Conservation (phyloP, 805 yeast species). For the Candida arabinofermentans region DNA sequence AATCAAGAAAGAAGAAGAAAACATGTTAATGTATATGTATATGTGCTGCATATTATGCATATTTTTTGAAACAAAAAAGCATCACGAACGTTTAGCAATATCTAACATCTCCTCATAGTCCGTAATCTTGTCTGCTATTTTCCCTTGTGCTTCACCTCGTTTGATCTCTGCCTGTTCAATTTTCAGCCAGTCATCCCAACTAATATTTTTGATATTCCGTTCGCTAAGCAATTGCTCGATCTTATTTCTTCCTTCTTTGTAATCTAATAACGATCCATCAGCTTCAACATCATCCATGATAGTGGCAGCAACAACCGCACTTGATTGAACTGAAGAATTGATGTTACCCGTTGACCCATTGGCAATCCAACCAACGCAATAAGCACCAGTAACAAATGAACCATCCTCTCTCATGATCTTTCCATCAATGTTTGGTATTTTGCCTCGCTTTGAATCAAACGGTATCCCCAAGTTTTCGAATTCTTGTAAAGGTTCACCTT, state of each 20-base stretch:
- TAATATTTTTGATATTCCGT: conserved; percentile 29
- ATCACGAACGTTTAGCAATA: neutral
- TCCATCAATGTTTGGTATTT: conserved; percentile 44
- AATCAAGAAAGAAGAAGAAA: no score
- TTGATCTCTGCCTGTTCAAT: conserved; percentile 51
- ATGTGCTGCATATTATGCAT: neutral
- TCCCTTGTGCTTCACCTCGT: conserved; percentile 46
- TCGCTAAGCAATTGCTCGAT: conserved; percentile 21
- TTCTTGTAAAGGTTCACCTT: conserved; percentile 61
- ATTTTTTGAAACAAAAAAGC: neutral
- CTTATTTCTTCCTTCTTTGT: conserved; percentile 31
- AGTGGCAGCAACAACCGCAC: conserved; percentile 68
- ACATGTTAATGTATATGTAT: neutral
- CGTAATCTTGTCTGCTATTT: conserved; percentile 55
- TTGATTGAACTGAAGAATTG: conserved; percentile 83
- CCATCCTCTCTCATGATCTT: conserved; percentile 31
- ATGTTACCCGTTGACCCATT: conserved; percentile 88
- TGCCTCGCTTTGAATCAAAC: conserved; percentile 42
- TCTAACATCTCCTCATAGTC: conserved; percentile 46
- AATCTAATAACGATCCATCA: conserved; percentile 3
- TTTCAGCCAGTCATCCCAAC: conserved; percentile 66
- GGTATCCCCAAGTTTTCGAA: conserved; percentile 46
- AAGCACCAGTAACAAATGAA: conserved; percentile 43
- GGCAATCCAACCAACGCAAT: conserved; percentile 88
- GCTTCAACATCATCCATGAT: conserved; percentile 47